Evolutionary conservation across 352 stramenopile species (phyloP).

Genomic region (Pythium pyrilobum): DNA sequence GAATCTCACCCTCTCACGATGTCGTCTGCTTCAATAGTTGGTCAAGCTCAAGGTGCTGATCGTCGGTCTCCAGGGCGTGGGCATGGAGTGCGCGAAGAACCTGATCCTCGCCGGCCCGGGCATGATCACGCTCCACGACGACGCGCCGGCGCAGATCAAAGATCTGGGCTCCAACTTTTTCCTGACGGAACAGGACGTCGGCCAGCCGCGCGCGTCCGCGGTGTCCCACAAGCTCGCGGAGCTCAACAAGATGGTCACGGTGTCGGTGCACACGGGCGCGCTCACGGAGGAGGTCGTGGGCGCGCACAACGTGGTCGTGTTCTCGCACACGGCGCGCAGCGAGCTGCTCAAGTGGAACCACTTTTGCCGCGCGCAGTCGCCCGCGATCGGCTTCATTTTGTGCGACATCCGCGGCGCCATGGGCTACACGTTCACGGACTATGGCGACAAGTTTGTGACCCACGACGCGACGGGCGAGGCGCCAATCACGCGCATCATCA

Average conservation of each 20-base stretch:
- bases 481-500: conserved; percentile 85
- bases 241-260: conserved; percentile 89
- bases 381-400: conserved; percentile 75
- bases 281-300: conserved; percentile 62
- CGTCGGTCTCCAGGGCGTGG: conserved; percentile 81
- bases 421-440: conserved; percentile 80
- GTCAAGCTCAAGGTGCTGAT: conserved; percentile 83
- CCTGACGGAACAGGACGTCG: conserved; percentile 77
- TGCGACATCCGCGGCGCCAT: conserved; percentile 76
- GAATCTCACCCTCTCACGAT: not conserved
- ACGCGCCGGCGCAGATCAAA: conserved; percentile 64
- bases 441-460: conserved; percentile 65
- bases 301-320: conserved; percentile 86
- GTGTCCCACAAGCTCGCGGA: conserved; percentile 83
- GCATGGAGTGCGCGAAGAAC: conserved; percentile 92
- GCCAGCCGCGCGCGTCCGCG: conserved; percentile 48
- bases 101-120: conserved; percentile 88
- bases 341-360: conserved; percentile 88
- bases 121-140: conserved; percentile 83
- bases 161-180: conserved; percentile 95
- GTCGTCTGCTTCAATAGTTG: conserved; percentile 27
- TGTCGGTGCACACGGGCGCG: conserved; percentile 63
- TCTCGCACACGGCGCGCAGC: conserved; percentile 63
- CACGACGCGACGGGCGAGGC: conserved; percentile 79
- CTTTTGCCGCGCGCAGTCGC: conserved; percentile 78